phyloP scores from a whole-genome alignment of 495 filamentous ascomycete species.

The Delitschia confertaspora region DNA sequence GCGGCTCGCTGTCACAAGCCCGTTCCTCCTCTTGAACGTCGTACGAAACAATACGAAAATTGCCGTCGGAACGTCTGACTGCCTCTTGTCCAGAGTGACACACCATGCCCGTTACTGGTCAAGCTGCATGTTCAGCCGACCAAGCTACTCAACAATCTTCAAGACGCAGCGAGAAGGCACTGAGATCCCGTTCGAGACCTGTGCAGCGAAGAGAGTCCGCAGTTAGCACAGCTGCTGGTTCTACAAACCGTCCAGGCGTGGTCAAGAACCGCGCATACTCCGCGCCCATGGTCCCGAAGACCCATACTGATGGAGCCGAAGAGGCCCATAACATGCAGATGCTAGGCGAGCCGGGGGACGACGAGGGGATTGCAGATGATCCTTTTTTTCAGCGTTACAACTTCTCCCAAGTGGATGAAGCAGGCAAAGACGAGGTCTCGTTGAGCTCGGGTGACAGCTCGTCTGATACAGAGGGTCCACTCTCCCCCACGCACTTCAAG shows the following conservation, averaged over 20 bases:
- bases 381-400: constrained; percentile 32
- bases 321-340: constrained; percentile 6
- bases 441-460: constrained; percentile 20
- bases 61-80: constrained; percentile 1
- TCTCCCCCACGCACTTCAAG: constrained; percentile 25
- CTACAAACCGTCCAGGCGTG: constrained; percentile 9
- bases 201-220: constrained; percentile 17
- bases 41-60: no score
- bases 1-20: constrained; percentile 22
- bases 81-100: background rate
- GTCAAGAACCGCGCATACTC: constrained; percentile 30
- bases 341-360: constrained; percentile 18
- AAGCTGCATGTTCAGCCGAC: constrained; percentile 3
- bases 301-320: constrained; percentile 14
- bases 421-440: constrained; percentile 8
- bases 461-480: constrained; percentile 28
- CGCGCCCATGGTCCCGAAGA: constrained; percentile 26
- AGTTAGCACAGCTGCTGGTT: constrained; percentile 2
- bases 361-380: constrained; percentile 27
- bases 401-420: constrained; percentile 9
- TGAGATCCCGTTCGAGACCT: constrained; percentile 22
- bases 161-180: constrained; percentile 21
- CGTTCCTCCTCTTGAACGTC: constrained; percentile 11
- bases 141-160: background rate
- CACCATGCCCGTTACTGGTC: constrained; percentile 11